Percentiles rank a stretch among this genome's conserved stretches.
Conservation (phyloP, 2,329 filamentous ascomycete genomes). For the Penicillium vulpinum region DNA sequence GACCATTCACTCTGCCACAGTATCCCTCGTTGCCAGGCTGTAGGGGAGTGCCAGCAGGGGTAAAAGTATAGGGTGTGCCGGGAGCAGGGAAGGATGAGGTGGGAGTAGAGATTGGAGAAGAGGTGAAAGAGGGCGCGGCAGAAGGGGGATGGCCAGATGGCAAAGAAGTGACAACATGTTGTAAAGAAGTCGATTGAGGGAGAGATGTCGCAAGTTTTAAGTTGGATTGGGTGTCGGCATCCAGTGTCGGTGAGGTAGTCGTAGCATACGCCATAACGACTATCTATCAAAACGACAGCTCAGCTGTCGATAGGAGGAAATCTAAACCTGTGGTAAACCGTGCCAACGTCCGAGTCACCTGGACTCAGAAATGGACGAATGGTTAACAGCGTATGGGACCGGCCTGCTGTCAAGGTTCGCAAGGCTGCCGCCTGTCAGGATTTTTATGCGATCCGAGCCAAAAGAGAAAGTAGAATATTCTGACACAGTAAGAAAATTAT, state of each 20-base stretch:
- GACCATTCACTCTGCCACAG: conserved; percentile 30
- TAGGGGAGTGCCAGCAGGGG: conserved; percentile 37
- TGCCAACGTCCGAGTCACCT: conserved; percentile 42
- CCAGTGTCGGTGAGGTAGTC: conserved; percentile 37
- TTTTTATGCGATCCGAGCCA: conserved; percentile 35
- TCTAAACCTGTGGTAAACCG: conserved; percentile 30
- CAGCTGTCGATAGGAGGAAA: conserved; percentile 33
- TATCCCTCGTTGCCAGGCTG: conserved; percentile 37
- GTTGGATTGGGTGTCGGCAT: conserved; percentile 38
- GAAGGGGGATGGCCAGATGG: conserved; percentile 28
- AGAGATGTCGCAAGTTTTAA: conserved; percentile 37
- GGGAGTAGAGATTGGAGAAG: conserved; percentile 33
- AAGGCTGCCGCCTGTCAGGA: conserved; percentile 24
- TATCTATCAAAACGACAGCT: conserved; percentile 32
- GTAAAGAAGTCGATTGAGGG: conserved; percentile 35
- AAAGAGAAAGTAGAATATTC: conserved; percentile 32
- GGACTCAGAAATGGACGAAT: conserved; percentile 39
- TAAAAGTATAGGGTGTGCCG: conserved; percentile 35
- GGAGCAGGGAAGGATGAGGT: conserved; percentile 30
- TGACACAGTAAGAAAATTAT: conserved; percentile 30
- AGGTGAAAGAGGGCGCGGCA: conserved; percentile 31
- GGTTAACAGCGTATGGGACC: conserved; percentile 29
- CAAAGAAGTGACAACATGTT: conserved; percentile 38
- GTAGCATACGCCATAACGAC: conserved; percentile 42
- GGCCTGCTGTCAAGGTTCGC: conserved; percentile 31